Percentiles rank a stretch among this genome's conserved stretches.
Conservation (phyloP, 495 filamentous ascomycete genomes). For the Aspergillus wentii region DNA sequence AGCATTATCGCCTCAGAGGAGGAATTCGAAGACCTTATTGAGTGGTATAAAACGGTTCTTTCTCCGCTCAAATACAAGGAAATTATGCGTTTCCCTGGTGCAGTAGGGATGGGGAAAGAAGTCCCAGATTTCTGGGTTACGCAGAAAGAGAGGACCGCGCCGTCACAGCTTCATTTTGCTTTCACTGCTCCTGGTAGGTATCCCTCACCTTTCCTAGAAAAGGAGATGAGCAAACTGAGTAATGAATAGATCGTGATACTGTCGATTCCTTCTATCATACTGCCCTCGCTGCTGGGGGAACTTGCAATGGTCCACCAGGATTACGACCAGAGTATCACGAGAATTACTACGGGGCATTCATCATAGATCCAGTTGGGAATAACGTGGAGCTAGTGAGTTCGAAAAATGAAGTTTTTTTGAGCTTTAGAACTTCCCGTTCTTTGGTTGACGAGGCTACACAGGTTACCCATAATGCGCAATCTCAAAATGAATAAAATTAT, state of each 20-base stretch:
- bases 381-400: slow-evolving; percentile 45
- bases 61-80: slow-evolving; percentile 33
- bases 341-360: slow-evolving; percentile 46
- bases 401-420: too few relatives aligned
- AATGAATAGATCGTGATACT: slow-evolving; percentile 20
- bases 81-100: slow-evolving; percentile 16
- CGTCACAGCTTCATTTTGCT: slow-evolving; percentile 14
- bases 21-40: slow-evolving; percentile 24
- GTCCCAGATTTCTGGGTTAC: slow-evolving; percentile 40
- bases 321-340: slow-evolving; percentile 31
- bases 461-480: too few relatives aligned
- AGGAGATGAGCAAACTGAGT: neutral
- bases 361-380: slow-evolving; percentile 47
- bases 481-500: too few relatives aligned
- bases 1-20: slow-evolving; percentile 13
- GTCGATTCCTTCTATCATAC: slow-evolving; percentile 37
- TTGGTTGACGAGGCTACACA: too few relatives aligned
- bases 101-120: slow-evolving; percentile 17
- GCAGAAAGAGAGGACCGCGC: slow-evolving; percentile 5
- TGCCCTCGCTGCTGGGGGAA: slow-evolving; percentile 41
- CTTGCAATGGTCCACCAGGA: slow-evolving; percentile 42
- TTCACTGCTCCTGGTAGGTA: slow-evolving; percentile 13
- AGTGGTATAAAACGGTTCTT: slow-evolving; percentile 35
- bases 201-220: too few relatives aligned
- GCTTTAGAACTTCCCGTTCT: too few relatives aligned